Percentiles rank a stretch among this genome's conserved stretches.
phyloP scores from a whole-genome alignment of 2,329 filamentous ascomycete species.

The Calonectria leucothoes region DNA sequence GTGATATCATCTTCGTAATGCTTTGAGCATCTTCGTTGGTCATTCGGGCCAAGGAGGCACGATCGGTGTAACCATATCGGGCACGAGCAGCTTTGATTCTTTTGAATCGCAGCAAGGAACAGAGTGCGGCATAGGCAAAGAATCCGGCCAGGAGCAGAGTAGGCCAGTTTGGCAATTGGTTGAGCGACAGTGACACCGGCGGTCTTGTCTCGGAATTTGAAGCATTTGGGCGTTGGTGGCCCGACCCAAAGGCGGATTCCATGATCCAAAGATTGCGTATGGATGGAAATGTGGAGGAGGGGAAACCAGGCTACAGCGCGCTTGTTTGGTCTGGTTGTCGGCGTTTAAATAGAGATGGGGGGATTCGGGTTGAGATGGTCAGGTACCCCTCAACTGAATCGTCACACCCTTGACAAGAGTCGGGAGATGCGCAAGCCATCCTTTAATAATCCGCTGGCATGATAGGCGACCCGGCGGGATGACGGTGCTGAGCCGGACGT shows the following conservation, averaged over 20 bases:
- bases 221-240: background rate
- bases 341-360: background rate
- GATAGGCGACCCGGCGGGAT: background rate
- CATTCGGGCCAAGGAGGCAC: constrained; percentile 52
- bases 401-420: too few relatives aligned
- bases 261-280: background rate
- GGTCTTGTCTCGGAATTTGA: background rate
- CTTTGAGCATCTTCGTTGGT: constrained; percentile 57
- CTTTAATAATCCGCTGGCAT: background rate
- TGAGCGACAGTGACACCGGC: background rate
- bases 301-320: background rate
- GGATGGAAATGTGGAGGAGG: background rate
- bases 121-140: constrained; percentile 48
- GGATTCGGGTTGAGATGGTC: background rate
- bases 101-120: constrained; percentile 51
- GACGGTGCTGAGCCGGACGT: background rate
- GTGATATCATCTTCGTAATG: constrained; percentile 51
- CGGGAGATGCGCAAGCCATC: background rate
- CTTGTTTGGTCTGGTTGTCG: background rate
- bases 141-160: constrained; percentile 30
- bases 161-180: constrained; percentile 4
- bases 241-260: background rate
- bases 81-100: constrained; percentile 44
- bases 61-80: constrained; percentile 47
- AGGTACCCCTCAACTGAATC: background rate